Base-by-base conservation (phyloP, 768 basidiomycete genomes). In the Phylloporus sp. region DNA sequence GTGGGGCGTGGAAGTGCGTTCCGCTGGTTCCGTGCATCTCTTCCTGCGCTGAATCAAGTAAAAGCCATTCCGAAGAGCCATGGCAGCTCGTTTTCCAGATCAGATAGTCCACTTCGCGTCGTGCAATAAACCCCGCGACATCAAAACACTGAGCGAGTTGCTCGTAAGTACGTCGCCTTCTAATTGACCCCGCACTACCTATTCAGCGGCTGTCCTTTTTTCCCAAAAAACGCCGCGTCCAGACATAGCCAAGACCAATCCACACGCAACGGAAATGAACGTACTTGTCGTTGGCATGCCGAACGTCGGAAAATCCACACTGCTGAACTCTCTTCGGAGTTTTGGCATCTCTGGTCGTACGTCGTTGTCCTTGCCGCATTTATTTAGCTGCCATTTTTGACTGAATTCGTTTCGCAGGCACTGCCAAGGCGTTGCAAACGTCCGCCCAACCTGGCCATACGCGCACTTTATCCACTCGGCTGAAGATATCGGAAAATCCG, bases 281-380 rank as follows among this genome's bases (percentile, higher is more conserved):
- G 86, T 97, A 7, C 78, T 97, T 3, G 92, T 98, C 22, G 86
- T 97, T 52, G 97, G 97, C 22, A 98, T 99, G 95, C 97, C 97
- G 16, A 98, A 98, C 68, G 93, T 97, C 42, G 95, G 95, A 36
- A 98, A 99, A 72, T 97, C 95, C 13, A 95, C 91, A 3, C 71
- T 98, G 45, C 74, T 99, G 12, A 99, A 99, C 64, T 83, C 92
- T 1, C 77, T 99, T 24, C 81, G 95, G 38, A 85, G 81, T 62
- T 85, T 84, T 63, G 95, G 95, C 11, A 89, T 95, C 40, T 76
- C 79, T 60, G 93, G 93, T 65, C 86, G 94, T 95, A 68, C 66
- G 85, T 80, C 27, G 39, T 7, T 4, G 24, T 55, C 54, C 49
- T 52, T 45, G 52, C 22, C 27, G 49, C 44, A 50, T 45, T 45